Evolutionary conservation across 2,329 filamentous ascomycete genomes (phyloP).

Genomic region (Sarocladium strictum): DNA sequence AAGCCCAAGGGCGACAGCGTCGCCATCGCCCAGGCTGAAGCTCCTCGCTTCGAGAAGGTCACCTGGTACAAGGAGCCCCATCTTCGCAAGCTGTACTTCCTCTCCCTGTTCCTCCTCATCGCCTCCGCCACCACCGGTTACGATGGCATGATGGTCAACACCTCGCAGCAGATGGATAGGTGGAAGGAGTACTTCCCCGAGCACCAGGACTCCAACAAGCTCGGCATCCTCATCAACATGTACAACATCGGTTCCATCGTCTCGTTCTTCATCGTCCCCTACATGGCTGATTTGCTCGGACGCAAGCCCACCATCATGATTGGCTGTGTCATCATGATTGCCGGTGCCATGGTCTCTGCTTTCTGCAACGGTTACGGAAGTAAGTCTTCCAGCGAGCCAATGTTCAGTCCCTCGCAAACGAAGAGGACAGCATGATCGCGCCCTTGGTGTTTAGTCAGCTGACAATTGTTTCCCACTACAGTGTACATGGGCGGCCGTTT

Average conservation of each 20-base stretch:
- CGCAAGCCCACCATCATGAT: slow-evolving; percentile 36
- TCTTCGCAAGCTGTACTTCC: slow-evolving; percentile 49
- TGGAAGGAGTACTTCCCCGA: slow-evolving; percentile 47
- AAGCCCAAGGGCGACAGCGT: slow-evolving; percentile 22
- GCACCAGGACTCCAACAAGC: slow-evolving; percentile 30
- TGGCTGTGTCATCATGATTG: slow-evolving; percentile 40
- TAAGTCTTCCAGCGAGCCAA: slow-evolving; percentile 22
- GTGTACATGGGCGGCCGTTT: slow-evolving; percentile 35
- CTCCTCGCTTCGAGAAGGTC: slow-evolving; percentile 47
- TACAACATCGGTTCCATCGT: slow-evolving; percentile 45
- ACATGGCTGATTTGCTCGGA: slow-evolving; percentile 37
- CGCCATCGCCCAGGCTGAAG: slow-evolving; percentile 35
- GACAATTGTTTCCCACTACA: slow-evolving; percentile 12
- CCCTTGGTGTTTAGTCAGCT: background rate
- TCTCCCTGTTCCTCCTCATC: slow-evolving; percentile 48
- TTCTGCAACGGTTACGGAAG: slow-evolving; percentile 38
- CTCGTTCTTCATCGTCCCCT: slow-evolving; percentile 40
- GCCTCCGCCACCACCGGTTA: slow-evolving; percentile 58
- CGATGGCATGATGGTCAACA: slow-evolving; percentile 56
- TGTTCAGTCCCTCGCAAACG: background rate
- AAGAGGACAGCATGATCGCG: no score
- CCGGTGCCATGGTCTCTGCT: slow-evolving; percentile 35
- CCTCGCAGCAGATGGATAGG: slow-evolving; percentile 49
- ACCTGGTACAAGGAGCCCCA: slow-evolving; percentile 52
- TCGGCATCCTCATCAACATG: slow-evolving; percentile 46